A percentile compares a stretch with the other conserved stretches of the same genome.
phyloP scores from a whole-genome alignment of 2,329 filamentous ascomycete species.

The Diaporthe citriasiana region DNA sequence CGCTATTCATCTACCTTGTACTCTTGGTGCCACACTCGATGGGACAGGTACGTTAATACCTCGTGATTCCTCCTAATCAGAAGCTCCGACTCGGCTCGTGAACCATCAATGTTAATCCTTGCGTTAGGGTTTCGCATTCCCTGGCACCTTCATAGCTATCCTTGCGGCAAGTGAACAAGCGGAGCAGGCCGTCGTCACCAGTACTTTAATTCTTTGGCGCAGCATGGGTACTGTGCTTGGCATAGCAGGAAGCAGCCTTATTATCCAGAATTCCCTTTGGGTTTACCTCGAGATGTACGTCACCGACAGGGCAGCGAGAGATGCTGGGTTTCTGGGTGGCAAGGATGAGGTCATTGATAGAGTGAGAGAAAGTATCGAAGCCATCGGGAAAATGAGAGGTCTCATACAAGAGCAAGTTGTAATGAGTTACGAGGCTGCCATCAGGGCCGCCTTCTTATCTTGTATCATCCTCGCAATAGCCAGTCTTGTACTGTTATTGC shows the following conservation, averaged over 20 bases:
- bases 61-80: neutral
- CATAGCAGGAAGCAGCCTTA: slow-evolving; percentile 78
- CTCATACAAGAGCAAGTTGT: slow-evolving; percentile 69
- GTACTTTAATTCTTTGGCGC: slow-evolving; percentile 79
- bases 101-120: neutral
- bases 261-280: slow-evolving; percentile 79
- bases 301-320: slow-evolving; percentile 58
- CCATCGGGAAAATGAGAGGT: slow-evolving; percentile 60
- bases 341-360: slow-evolving; percentile 68
- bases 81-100: neutral
- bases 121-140: slow-evolving; percentile 71
- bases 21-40: slow-evolving; percentile 69
- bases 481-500: slow-evolving; percentile 62
- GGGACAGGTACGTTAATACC: slow-evolving; percentile 57
- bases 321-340: slow-evolving; percentile 47
- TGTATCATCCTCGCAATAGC: slow-evolving; percentile 63
- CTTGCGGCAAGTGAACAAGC: slow-evolving; percentile 70
- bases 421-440: slow-evolving; percentile 65
- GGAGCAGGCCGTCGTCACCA: slow-evolving; percentile 78
- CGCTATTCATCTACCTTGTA: slow-evolving; percentile 66
- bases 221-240: slow-evolving; percentile 79
- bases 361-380: slow-evolving; percentile 69
- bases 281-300: slow-evolving; percentile 72
- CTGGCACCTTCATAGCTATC: slow-evolving; percentile 73
- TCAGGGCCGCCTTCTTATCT: slow-evolving; percentile 62